Evolutionary conservation across 2,329 filamentous ascomycete species (phyloP).

Genomic region (Trichoderma afroharzianum): DNA sequence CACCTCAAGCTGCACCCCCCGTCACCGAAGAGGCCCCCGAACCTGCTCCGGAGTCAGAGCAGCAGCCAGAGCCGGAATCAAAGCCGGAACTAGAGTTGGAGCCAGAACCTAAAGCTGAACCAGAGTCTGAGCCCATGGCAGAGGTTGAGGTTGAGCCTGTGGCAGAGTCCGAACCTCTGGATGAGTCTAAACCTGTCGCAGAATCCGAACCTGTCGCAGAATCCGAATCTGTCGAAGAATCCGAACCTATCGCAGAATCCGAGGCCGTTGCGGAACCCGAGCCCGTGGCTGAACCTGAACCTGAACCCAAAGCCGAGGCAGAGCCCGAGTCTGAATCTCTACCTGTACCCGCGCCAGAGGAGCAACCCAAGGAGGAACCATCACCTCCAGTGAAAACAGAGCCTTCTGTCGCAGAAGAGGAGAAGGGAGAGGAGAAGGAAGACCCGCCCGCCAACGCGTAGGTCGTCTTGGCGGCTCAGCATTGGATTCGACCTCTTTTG

Average conservation of each 20-base stretch:
- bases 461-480: slow-evolving; percentile 16
- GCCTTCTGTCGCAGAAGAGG: background rate
- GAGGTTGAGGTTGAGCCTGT: background rate
- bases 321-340: background rate
- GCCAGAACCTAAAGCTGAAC: background rate
- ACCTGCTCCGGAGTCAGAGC: background rate
- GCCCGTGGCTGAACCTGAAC: background rate
- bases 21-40: background rate
- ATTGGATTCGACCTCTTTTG: background rate
- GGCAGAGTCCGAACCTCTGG: background rate
- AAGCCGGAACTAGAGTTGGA: background rate
- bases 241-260: background rate
- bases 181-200: background rate
- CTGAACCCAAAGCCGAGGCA: background rate
- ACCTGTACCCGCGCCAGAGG: background rate
- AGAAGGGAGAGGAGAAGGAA: slow-evolving; percentile 8
- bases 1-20: background rate
- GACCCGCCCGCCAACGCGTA: slow-evolving; percentile 20
- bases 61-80: background rate
- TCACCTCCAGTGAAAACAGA: background rate
- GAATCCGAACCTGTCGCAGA: background rate
- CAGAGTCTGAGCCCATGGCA: background rate
- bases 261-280: too few relatives aligned
- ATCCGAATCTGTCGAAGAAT: background rate
- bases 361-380: background rate